Evolutionary conservation across 805 yeast genomes (phyloP).

Genomic region (Komagataella kurtzmanii): DNA sequence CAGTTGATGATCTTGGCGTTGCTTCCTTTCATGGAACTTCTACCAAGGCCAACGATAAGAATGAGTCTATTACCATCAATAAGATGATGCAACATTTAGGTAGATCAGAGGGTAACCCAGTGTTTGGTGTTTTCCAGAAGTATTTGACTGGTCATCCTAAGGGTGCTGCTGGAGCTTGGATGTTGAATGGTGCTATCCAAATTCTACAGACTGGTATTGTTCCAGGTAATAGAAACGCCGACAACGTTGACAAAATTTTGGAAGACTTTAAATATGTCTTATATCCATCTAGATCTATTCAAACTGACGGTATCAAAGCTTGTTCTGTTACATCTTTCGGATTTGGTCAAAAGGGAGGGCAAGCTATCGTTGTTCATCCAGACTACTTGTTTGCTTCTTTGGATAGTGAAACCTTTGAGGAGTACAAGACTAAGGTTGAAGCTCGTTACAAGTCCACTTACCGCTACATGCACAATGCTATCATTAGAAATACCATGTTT

Average conservation of each 20-base stretch:
- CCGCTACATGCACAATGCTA: slow-evolving; percentile 91
- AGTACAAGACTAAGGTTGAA: slow-evolving; percentile 57
- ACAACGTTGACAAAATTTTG: slow-evolving; percentile 75
- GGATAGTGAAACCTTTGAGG: slow-evolving; percentile 55
- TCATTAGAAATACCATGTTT: slow-evolving; percentile 82
- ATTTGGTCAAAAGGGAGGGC: slow-evolving; percentile 99
- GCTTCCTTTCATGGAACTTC: slow-evolving; percentile 99
- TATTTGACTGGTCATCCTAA: slow-evolving; percentile 99
- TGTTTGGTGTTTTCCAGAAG: slow-evolving; percentile 96
- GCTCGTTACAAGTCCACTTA: slow-evolving; percentile 82
- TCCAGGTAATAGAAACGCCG: slow-evolving; percentile 99
- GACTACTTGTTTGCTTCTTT: slow-evolving; percentile 85
- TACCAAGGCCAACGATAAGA: slow-evolving; percentile 96
- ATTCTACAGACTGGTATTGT: slow-evolving; percentile 84
- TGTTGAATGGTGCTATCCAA: slow-evolving; percentile 97
- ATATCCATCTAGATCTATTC: slow-evolving; percentile 86
- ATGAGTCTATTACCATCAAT: slow-evolving; percentile 86
- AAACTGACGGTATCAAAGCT: slow-evolving; percentile 96
- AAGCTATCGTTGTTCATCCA: slow-evolving; percentile 83
- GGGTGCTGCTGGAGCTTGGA: slow-evolving; percentile 99
- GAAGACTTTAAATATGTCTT: slow-evolving; percentile 80
- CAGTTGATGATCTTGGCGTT: slow-evolving; percentile 90
- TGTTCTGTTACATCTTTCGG: slow-evolving; percentile 96
- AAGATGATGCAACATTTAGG: slow-evolving; percentile 92
- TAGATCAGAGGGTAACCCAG: slow-evolving; percentile 95